Evolutionary conservation across 495 filamentous ascomycete species (phyloP).

Genomic region (Aspergillus egyptiacus): DNA sequence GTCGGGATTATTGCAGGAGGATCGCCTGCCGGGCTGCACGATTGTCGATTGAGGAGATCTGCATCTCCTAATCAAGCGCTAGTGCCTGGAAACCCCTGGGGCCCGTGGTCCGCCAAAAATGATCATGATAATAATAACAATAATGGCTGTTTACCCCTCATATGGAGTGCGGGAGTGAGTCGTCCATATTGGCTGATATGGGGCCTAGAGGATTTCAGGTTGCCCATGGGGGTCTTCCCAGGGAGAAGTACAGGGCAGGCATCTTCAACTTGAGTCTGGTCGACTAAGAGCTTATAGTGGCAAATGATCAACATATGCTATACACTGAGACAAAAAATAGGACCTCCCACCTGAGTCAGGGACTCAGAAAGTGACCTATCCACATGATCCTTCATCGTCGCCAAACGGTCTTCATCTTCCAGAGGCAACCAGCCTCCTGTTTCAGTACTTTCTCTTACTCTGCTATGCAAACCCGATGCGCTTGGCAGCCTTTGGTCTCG

Average conservation of each 20-base stretch:
- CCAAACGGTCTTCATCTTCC: background rate
- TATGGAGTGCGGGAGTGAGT: no score
- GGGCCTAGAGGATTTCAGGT: no score
- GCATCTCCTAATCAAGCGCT: background rate
- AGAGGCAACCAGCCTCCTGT: background rate
- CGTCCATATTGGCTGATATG: no score
- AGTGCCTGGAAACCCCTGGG: background rate
- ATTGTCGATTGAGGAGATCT: background rate
- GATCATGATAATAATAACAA: no score
- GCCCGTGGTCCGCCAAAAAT: background rate
- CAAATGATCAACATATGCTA: slow-evolving; percentile 1
- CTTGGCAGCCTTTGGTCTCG: background rate
- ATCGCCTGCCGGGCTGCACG: background rate
- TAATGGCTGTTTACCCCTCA: no score
- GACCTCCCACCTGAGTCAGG: no score
- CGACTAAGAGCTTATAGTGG: background rate
- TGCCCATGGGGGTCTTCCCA: slow-evolving; percentile 1
- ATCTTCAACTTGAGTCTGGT: background rate
- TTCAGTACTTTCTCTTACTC: background rate
- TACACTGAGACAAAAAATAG: no score
- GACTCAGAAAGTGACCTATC: background rate
- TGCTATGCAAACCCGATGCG: background rate
- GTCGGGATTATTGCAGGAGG: background rate
- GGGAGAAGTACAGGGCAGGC: background rate
- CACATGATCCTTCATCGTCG: background rate